Conservation (phyloP, 2,329 filamentous ascomycete genomes). For the Lecanoromycetidae sp. region DNA sequence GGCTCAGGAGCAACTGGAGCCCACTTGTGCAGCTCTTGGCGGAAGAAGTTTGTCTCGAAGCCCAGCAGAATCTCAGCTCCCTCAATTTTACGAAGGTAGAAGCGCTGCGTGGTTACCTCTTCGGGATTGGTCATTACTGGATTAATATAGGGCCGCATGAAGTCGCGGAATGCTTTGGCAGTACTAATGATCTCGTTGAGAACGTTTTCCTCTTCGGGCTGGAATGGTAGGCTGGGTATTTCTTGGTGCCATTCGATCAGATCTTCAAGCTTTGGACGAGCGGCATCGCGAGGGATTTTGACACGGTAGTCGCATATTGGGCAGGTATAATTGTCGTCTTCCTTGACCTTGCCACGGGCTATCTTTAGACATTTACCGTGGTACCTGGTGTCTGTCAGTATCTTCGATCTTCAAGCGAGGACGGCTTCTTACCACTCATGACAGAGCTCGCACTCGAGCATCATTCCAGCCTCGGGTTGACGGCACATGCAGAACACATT, state of each 20-base stretch:
- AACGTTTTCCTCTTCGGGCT: conserved; percentile 85
- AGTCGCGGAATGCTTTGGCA: conserved; percentile 71
- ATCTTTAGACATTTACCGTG: conserved; percentile 98
- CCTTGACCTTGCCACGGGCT: conserved; percentile 91
- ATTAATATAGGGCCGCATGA: conserved; percentile 69
- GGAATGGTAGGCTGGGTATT: conserved; percentile 70
- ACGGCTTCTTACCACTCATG: conserved; percentile 70
- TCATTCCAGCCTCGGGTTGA: conserved; percentile 88
- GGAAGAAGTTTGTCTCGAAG: conserved; percentile 94
- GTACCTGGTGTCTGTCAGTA: conserved; percentile 49
- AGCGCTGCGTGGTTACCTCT: conserved; percentile 79
- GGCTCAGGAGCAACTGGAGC: conserved; percentile 76
- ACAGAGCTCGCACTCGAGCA: conserved; percentile 98
- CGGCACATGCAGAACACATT: conserved; percentile 98
- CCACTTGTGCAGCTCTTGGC: conserved; percentile 91
- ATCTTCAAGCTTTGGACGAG: conserved; percentile 88
- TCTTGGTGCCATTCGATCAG: conserved; percentile 74
- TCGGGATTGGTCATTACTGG: conserved; percentile 68
- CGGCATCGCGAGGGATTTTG: conserved; percentile 91
- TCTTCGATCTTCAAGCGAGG: neutral
- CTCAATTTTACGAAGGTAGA: conserved; percentile 94
- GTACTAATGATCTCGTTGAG: conserved; percentile 77
- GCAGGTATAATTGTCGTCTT: conserved; percentile 96
- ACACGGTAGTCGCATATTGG: conserved; percentile 96
- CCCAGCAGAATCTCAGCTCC: conserved; percentile 86